A percentile compares a stretch with the other conserved stretches of the same genome.
These are phyloP conservation scores for Phytophthora lateralis DNA, from an alignment of 352 stramenopile species.

Conservation along the genomic window DNA sequence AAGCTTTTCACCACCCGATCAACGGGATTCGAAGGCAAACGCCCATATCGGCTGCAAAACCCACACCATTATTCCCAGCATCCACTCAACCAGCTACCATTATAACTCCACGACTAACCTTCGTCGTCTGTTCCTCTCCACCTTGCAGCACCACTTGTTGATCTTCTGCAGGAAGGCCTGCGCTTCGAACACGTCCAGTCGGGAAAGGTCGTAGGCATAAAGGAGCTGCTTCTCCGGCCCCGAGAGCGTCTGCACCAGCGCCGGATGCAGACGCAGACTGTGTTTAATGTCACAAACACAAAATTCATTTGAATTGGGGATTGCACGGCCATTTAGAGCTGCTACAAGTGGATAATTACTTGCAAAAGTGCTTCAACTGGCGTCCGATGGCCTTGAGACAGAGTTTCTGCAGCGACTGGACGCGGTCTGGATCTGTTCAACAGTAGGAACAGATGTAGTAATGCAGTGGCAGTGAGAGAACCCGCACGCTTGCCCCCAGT, in stretches of 20 bases:
- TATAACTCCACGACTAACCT: background rate
- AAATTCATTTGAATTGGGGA: background rate
- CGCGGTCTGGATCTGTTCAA: slow-evolving; percentile 1
- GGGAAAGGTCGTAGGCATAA: slow-evolving; percentile 34
- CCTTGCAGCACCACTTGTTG: slow-evolving; percentile 13
- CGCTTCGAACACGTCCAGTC: slow-evolving; percentile 35
- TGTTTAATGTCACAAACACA: background rate
- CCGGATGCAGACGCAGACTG: slow-evolving; percentile 16
- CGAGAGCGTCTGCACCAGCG: slow-evolving; percentile 15
- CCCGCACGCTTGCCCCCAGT: background rate
- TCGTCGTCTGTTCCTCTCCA: slow-evolving; percentile 10
- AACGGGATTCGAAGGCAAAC: slow-evolving; percentile 9
- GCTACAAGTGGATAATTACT: slow-evolving; percentile 10
- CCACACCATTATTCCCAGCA: slow-evolving; percentile 1
- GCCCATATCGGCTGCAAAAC: background rate
- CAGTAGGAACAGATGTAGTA: background rate
- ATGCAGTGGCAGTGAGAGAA: slow-evolving; percentile 2
- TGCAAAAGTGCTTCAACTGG: slow-evolving; percentile 40
- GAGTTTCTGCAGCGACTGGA: slow-evolving; percentile 37
- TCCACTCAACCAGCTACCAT: background rate
- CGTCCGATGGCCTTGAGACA: slow-evolving; percentile 36
- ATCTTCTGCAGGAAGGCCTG: slow-evolving; percentile 31
- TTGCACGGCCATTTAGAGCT: background rate
- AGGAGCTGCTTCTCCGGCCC: slow-evolving; percentile 29
- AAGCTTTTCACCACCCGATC: slow-evolving; percentile 15